Base-by-base conservation (phyloP, 2,329 filamentous ascomycete species). In the Ramularia endophylla region DNA sequence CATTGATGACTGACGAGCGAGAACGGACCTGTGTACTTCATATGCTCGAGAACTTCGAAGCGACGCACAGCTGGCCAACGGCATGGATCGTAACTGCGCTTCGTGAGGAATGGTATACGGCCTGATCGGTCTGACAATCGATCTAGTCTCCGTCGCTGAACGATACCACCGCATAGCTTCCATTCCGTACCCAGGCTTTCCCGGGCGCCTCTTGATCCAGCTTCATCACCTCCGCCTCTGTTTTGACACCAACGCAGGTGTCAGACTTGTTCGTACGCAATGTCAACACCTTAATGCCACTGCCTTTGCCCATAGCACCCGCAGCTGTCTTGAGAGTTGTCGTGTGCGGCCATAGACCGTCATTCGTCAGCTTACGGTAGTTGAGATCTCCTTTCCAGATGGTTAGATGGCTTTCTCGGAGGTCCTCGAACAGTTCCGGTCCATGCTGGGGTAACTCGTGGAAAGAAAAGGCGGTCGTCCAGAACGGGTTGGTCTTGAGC, bases 321-420 rank as follows among this genome's bases (percentile, higher is more conserved):
- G 32, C 16, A 31, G 37, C 37, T 25, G 37, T 13, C 27, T 32
- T 30, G 37, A 39, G 32, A 6, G 37, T 25, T 19, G 37, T 39
- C 27, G 25, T 32, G 37, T 39, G 27, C 25, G 27, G 37, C 37
- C 37, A 39, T 15, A 39, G 37, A 32, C 37, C 37, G 32, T 39
- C 37, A 16, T 15, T 19, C 15, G 37, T 39, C 25, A 39, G 27
- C 32, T 39, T 39, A 28, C 37, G 37, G 65, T 97, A 97, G 68
- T 97, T 97, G 53, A 97, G 64, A 60, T 98, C 90, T 3, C 90
- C 90, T 72, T 98, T 98, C 72, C 95, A 95, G 41, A 97, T 80
- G 8, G 95, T 86, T 15, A 97, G 72, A 63, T 94, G 85, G 51
- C 85, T 86, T 46, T 78, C 68, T 69, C 87, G 83, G n/a, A 30